Conservation (phyloP, 306 rosid genomes). For the Corylus avellana region DNA sequence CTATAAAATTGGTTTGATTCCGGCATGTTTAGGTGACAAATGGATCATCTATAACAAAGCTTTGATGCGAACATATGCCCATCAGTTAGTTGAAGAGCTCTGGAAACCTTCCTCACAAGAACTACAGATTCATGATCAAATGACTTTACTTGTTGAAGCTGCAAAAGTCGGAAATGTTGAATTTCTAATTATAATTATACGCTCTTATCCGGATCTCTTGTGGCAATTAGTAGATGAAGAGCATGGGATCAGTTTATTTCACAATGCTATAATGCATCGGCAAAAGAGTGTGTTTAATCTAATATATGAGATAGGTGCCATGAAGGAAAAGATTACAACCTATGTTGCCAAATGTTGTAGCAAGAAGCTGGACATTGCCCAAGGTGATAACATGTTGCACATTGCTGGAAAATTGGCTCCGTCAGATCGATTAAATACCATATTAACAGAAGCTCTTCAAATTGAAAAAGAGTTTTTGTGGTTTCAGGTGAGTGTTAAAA, state of each 20-base stretch:
- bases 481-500: neutral
- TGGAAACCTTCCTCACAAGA: neutral
- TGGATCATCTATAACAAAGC: too few relatives aligned
- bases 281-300: slow-evolving; percentile 19
- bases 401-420: slow-evolving; percentile 26
- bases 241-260: slow-evolving; percentile 17
- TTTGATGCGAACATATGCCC: too few relatives aligned
- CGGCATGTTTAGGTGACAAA: too few relatives aligned
- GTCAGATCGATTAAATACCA: neutral
- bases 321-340: slow-evolving; percentile 4
- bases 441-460: slow-evolving; percentile 22
- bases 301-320: slow-evolving; percentile 23
- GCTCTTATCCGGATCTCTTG: slow-evolving; percentile 14
- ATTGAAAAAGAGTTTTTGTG: slow-evolving; percentile 24
- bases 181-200: slow-evolving; percentile 18
- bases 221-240: slow-evolving; percentile 21
- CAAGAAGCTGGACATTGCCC: neutral
- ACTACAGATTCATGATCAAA: neutral
- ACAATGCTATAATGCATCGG: slow-evolving; percentile 22
- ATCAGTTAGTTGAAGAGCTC: neutral
- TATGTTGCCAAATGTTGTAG: neutral
- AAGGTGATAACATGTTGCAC: slow-evolving; percentile 11
- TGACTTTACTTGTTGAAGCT: neutral
- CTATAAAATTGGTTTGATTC: too few relatives aligned
- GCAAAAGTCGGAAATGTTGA: slow-evolving; percentile 23